Evolutionary conservation across 352 stramenopile species (phyloP).

Genomic region (Achlya hypogyna): DNA sequence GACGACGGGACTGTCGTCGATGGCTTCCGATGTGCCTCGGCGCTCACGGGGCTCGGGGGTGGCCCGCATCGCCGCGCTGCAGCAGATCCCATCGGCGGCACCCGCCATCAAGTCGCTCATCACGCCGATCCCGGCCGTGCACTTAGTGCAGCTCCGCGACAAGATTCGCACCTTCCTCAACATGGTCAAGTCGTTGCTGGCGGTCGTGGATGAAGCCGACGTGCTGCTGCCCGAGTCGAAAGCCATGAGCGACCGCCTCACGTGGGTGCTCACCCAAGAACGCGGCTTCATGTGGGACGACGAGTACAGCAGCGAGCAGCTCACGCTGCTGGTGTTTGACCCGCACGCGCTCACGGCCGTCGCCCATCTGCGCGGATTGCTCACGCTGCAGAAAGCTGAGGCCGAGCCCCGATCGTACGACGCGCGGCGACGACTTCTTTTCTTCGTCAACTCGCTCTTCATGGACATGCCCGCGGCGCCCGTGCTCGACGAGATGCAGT

Average conservation of each 20-base stretch:
- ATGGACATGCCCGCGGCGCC: constrained; percentile 98
- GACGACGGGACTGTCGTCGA: constrained; percentile 72
- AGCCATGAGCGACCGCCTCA: constrained; percentile 91
- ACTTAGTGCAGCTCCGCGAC: constrained; percentile 90
- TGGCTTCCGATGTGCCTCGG: constrained; percentile 58
- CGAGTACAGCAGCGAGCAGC: constrained; percentile 92
- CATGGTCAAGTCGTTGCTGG: constrained; percentile 83
- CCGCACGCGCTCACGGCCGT: constrained; percentile 68
- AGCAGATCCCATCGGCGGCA: constrained; percentile 45
- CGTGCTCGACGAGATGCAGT: constrained; percentile 97
- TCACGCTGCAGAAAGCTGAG: constrained; percentile 95
- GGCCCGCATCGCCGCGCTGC: constrained; percentile 70
- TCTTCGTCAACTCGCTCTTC: constrained; percentile 99
- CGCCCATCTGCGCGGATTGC: constrained; percentile 87
- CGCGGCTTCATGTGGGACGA: constrained; percentile 99
- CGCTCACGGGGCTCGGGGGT: constrained; percentile 74
- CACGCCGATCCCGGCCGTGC: constrained; percentile 65
- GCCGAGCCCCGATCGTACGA: constrained; percentile 96
- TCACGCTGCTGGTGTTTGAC: constrained; percentile 84
- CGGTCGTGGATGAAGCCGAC: constrained; percentile 60
- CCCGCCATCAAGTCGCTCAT: constrained; percentile 40
- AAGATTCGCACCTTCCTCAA: constrained; percentile 92
- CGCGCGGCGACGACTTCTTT: constrained; percentile 91
- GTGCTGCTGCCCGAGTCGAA: constrained; percentile 77
- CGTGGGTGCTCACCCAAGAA: constrained; percentile 94